Conservation (phyloP, 2,329 filamentous ascomycete genomes). For the Penicillium sclerotigenum region DNA sequence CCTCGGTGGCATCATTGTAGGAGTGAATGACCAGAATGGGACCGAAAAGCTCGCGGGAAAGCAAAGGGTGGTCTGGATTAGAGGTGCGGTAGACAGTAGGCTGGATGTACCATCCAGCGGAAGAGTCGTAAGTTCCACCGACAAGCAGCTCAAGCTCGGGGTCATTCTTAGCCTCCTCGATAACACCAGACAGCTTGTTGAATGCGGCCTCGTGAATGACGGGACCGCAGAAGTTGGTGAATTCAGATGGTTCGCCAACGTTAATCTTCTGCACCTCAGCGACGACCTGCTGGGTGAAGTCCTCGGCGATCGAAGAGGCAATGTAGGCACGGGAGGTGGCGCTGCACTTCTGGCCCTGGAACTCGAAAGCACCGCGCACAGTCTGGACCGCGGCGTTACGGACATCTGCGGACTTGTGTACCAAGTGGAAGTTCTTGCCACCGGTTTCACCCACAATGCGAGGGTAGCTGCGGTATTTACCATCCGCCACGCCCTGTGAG, state of each 20-base stretch:
- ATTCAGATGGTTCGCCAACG: constrained; percentile 66
- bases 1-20: constrained; percentile 65
- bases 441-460: constrained; percentile 88
- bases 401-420: constrained; percentile 74
- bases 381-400: constrained; percentile 77
- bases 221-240: constrained; percentile 78
- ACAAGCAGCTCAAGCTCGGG: constrained; percentile 67
- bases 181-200: constrained; percentile 72
- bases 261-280: constrained; percentile 68
- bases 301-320: constrained; percentile 68
- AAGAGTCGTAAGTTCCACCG: constrained; percentile 74
- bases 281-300: constrained; percentile 65
- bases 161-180: constrained; percentile 77
- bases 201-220: constrained; percentile 82
- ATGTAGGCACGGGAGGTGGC: constrained; percentile 79
- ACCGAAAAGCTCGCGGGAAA: constrained; percentile 78
- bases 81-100: constrained; percentile 77
- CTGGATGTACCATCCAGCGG: constrained; percentile 77
- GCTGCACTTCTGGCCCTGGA: constrained; percentile 87
- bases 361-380: constrained; percentile 84
- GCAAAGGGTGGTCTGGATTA: constrained; percentile 69
- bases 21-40: constrained; percentile 72
- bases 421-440: constrained; percentile 88
- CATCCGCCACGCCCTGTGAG: constrained; percentile 73
- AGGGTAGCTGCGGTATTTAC: constrained; percentile 79